Evolutionary conservation across 768 basidiomycete genomes (phyloP).

Genomic region (Russula ochroleuca): DNA sequence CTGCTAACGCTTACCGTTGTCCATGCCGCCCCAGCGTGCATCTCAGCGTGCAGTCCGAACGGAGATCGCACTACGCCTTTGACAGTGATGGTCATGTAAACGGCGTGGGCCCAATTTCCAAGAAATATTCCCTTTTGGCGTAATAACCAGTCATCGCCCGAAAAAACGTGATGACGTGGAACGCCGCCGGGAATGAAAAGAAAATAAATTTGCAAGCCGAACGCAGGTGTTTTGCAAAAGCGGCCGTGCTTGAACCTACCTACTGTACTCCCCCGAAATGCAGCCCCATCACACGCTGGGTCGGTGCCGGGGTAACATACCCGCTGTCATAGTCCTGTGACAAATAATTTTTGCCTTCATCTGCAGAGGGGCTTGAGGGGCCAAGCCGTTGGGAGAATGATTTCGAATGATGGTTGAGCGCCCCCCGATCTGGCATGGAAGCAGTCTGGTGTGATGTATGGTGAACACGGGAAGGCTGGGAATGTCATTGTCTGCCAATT

Average conservation of each 20-base stretch:
- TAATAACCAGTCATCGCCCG: not conserved
- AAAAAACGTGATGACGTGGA: not conserved
- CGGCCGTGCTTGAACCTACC: not conserved
- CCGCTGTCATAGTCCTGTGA: not conserved
- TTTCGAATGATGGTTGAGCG: not conserved
- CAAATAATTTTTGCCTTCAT: not conserved
- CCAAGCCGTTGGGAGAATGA: not conserved
- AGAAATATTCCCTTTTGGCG: not conserved
- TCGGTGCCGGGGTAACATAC: not conserved
- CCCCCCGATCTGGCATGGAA: not conserved
- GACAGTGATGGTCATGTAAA: not conserved
- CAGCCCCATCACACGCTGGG: conserved; percentile 2
- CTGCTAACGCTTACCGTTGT: not conserved
- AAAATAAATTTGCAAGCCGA: not conserved
- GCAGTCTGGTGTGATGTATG: not conserved
- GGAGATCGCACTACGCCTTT: not conserved
- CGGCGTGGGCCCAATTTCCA: not conserved
- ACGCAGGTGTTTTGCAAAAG: not conserved
- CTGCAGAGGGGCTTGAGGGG: not conserved
- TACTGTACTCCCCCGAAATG: not conserved
- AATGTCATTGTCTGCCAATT: not conserved
- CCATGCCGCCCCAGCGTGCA: conserved; percentile 19
- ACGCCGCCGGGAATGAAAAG: conserved; percentile 7
- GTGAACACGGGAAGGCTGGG: not conserved
- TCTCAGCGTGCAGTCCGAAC: conserved; percentile 16